Evolutionary conservation across 169 alveolate genomes (phyloP).

Genomic region (Cryptosporidium parvum): DNA sequence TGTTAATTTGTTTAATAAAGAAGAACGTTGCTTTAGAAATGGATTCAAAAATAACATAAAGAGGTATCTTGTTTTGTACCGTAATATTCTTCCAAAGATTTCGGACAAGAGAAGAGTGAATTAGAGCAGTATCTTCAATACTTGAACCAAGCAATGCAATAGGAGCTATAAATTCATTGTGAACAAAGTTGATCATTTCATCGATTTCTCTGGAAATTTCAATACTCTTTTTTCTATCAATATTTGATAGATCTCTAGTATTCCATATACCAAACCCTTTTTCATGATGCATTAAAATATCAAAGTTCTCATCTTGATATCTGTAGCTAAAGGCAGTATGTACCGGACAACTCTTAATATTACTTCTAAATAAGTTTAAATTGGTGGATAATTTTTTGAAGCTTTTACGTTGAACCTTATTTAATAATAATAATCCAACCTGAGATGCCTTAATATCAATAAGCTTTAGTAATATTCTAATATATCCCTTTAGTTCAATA

Average conservation of each 20-base stretch:
- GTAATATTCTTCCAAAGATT: slow-evolving; percentile 49
- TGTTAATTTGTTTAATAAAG: slow-evolving; percentile 61
- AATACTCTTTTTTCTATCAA: not conserved
- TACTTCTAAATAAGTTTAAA: slow-evolving; percentile 9
- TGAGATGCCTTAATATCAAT: slow-evolving; percentile 69
- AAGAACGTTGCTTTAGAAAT: slow-evolving; percentile 65
- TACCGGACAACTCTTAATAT: slow-evolving; percentile 53
- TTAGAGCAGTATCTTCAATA: slow-evolving; percentile 43
- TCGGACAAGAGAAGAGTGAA: slow-evolving; percentile 37
- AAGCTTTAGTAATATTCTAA: slow-evolving; percentile 42
- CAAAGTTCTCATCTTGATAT: slow-evolving; percentile 51
- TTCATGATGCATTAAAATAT: slow-evolving; percentile 66
- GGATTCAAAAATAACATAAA: slow-evolving; percentile 38
- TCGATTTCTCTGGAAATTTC: slow-evolving; percentile 32
- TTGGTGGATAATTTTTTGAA: slow-evolving; percentile 20
- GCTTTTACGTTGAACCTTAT: slow-evolving; percentile 30
- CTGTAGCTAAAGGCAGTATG: slow-evolving; percentile 71
- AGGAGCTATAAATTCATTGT: slow-evolving; percentile 56
- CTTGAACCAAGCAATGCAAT: slow-evolving; percentile 49
- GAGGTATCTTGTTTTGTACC: slow-evolving; percentile 28
- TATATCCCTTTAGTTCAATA: slow-evolving; percentile 54
- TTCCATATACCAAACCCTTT: slow-evolving; percentile 72
- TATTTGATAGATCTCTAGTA: not conserved
- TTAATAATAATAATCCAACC: slow-evolving; percentile 53
- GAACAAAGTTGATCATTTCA: slow-evolving; percentile 45